Percentiles rank a stretch among this genome's conserved stretches.
These are phyloP conservation scores for Patellifolia procumbens DNA, from an alignment of 179 eudicot species.

Conservation along the genomic window DNA sequence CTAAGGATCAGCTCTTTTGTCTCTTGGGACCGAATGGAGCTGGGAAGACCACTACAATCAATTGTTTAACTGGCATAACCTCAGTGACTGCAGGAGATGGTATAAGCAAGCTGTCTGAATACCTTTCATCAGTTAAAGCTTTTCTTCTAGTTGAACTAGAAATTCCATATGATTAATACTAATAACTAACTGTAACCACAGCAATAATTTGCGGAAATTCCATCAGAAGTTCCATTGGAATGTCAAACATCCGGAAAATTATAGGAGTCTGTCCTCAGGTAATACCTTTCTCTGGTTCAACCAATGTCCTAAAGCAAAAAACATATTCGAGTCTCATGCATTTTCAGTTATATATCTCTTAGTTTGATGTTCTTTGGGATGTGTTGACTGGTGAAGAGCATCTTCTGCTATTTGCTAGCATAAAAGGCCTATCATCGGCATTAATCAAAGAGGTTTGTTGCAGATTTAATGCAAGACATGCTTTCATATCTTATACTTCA, in stretches of 20 bases:
- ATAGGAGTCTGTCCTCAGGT: conserved; percentile 98
- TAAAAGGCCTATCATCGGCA: conserved; percentile 75
- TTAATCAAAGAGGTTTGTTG: conserved; percentile 51
- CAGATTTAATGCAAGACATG: neutral
- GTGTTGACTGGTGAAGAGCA: conserved; percentile 82
- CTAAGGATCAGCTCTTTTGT: conserved; percentile 80
- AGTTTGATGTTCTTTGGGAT: conserved; percentile 96
- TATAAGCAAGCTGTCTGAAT: conserved; percentile 32
- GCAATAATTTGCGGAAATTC: conserved; percentile 76
- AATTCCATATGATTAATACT: neutral
- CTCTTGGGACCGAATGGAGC: conserved; percentile 98
- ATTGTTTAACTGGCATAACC: conserved; percentile 81
- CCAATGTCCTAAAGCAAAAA: no score
- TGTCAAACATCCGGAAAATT: conserved; percentile 76
- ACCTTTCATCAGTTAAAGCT: neutral
- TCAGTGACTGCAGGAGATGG: conserved; percentile 90
- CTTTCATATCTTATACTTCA: no score
- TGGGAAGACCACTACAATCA: conserved; percentile 82
- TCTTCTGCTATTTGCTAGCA: conserved; percentile 75
- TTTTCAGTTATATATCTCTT: neutral
- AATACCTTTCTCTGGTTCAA: neutral
- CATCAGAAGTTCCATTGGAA: conserved; percentile 64
- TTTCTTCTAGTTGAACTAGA: neutral
- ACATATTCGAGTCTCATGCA: neutral
- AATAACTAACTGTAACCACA: conserved; percentile 30